Evolutionary conservation across 2,329 filamentous ascomycete genomes (phyloP).

Genomic region (Geoglossum cookeanum): DNA sequence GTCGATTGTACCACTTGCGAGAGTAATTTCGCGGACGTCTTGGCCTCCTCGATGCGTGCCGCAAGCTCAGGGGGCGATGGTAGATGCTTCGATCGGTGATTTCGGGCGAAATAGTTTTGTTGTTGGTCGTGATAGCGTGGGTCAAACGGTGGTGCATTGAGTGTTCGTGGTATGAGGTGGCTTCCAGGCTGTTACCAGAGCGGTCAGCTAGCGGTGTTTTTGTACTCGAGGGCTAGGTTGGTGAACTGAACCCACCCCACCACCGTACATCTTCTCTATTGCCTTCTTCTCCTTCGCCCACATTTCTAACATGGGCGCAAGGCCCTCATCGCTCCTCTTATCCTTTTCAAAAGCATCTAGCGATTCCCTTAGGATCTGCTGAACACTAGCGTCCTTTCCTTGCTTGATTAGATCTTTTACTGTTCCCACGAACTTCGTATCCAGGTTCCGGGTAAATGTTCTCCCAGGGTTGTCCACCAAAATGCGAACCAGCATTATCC

Average conservation of each 20-base stretch:
- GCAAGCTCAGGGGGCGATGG: constrained; percentile 62
- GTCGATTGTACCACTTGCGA: constrained; percentile 81
- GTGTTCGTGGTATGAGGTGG: constrained; percentile 17
- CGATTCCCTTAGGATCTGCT: constrained; percentile 75
- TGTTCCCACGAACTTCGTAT: constrained; percentile 62
- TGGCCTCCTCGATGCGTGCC: constrained; percentile 72
- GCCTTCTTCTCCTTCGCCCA: constrained; percentile 75
- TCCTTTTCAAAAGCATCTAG: constrained; percentile 57
- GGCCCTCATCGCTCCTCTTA: constrained; percentile 54
- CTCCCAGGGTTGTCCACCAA: constrained; percentile 77
- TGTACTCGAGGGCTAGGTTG: background rate
- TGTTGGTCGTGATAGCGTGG: constrained; percentile 16
- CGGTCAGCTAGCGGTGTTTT: constrained; percentile 8
- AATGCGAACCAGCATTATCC: constrained; percentile 87
- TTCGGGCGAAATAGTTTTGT: constrained; percentile 39
- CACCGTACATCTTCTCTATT: constrained; percentile 31
- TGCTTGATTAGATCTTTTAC: constrained; percentile 56
- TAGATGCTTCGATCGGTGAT: constrained; percentile 25
- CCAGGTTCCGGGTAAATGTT: constrained; percentile 79
- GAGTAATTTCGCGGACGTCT: constrained; percentile 79
- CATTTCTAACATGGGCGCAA: constrained; percentile 57
- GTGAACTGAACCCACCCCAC: background rate
- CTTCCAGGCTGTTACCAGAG: constrained; percentile 5
- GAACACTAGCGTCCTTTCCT: constrained; percentile 54
- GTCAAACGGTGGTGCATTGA: constrained; percentile 25